Evolutionary conservation across 768 basidiomycete species (phyloP), one percentile per base, ranked within the genome.

Genomic region (Mycena olivaceomarginata): DNA sequence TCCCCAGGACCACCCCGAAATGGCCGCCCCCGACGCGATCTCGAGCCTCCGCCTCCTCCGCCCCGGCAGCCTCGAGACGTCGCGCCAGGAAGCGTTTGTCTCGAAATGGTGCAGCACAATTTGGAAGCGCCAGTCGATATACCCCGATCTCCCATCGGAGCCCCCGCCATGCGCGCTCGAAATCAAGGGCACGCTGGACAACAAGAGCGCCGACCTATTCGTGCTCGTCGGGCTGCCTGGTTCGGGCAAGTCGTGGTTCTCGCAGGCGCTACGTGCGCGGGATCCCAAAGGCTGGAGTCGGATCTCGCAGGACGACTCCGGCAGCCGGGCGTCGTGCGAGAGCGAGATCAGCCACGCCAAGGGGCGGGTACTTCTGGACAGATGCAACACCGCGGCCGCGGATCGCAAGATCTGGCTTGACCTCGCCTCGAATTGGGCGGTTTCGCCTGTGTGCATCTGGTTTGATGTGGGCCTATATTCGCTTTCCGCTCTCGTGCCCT

Each of bases 161-260:
- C 91, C 91, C 0, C 83, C 84, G 0, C 89, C 91, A 2, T 90
- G 89, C 74, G 79, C 88, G 15, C 77, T 90, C 71, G 87, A 88
- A 64, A 82, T 91, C 40, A 87, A 89, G 76, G 91, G 91, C 2
- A 78, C 77, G 1, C 80, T 89, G 2, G 82, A 80, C 15, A 82
- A 84, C 1, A 82, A 65, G 43, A 65, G 77, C 62, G 41, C 43
- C 48, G 89, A 92, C 72, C 82, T 93, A 9, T 85, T 92, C 80
- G 72, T 93, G 15, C 83, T 93, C n/a, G 91, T 93, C 8, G 92
- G 93, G 10, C 87, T 93, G 4, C 92, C 92, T 2, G 93, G 92
- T 4, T 90, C 92, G 0, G 92, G 92, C 31, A 93, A 93, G 81
- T 90, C 91, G 0, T 91, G 89, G 88, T 87, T 93, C 69, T 85